Evolutionary conservation across 352 stramenopile species (phyloP), one percentile per base, ranked within the genome.

Genomic region (Phytopythium mirpurense): DNA sequence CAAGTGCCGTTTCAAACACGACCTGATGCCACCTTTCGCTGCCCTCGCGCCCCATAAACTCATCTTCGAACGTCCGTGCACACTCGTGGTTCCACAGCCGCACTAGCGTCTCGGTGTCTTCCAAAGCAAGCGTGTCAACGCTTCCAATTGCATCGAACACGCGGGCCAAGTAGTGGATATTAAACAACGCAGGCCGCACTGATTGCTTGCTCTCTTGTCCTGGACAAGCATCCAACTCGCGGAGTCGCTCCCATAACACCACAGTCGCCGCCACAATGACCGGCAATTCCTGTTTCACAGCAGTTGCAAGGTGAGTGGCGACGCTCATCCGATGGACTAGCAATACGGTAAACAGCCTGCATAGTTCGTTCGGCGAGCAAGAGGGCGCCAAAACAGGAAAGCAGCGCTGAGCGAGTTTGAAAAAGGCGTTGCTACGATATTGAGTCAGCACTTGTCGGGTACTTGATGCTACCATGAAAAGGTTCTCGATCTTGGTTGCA

Each of bases 21-120:
- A 76, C 40, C 7, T 4, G 14, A 14, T 7, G 2, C 1, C 19
- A 9, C 12, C 51, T 12, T 45, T 48, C 16, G 15, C 32, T 36
- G 32, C 11, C 38, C 0, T 40, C 45, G 0, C 7, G 11, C 1
- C 8, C 14, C 2, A 26, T 10, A 3, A 54, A 34, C n/a, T 35
- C 45, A 26, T 78, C 65, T 18, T 57, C 41, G 15, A 89, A 66
- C 5, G 72, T 66, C 5, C 69, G 63, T 16, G 54, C 29, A 4
- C 51, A 67, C 52, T 89, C 78, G 54, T 89, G 76, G 1, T 60
- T 65, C 74, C 71, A 86, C 5, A 89, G 47, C 1, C 74, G 49
- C 24, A 75, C 10, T 10, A 87, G 50, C 3, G 64, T 83, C 18
- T 81, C 72, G 3, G 46, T 47, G 19, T 86, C 74, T 1, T 69